Percentiles rank a stretch among this genome's conserved stretches.
These are phyloP conservation scores for Phoma sp. DNA, from an alignment of 2,329 filamentous ascomycete genomes.

Conservation along the genomic window DNA sequence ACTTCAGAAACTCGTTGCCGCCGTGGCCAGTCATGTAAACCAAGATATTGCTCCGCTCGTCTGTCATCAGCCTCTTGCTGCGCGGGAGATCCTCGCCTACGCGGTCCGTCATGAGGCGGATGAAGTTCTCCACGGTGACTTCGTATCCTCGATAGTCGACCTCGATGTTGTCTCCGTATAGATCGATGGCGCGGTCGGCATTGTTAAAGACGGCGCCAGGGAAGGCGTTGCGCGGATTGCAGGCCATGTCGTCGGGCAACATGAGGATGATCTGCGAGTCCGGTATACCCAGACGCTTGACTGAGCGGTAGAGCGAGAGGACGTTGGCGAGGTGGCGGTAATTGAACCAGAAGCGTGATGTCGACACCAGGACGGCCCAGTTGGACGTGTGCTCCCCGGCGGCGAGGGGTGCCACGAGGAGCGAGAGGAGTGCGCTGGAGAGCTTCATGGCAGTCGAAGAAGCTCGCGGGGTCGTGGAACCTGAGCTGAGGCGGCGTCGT, in stretches of 20 bases:
- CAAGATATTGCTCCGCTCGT: slow-evolving; percentile 94
- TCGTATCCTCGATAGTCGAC: slow-evolving; percentile 98
- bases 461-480: no score
- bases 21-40: slow-evolving; percentile 99
- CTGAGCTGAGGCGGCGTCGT: not conserved
- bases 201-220: slow-evolving; percentile 99
- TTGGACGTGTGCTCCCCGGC: slow-evolving; percentile 90
- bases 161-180: slow-evolving; percentile 99
- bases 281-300: slow-evolving; percentile 96
- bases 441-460: slow-evolving; percentile 31
- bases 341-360: slow-evolving; percentile 99
- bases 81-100: slow-evolving; percentile 93
- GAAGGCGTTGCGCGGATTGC: slow-evolving; percentile 97
- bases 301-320: slow-evolving; percentile 94
- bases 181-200: slow-evolving; percentile 90
- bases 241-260: slow-evolving; percentile 99
- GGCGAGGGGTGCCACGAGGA: slow-evolving; percentile 51
- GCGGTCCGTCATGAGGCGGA: slow-evolving; percentile 90
- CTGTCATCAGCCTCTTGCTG: slow-evolving; percentile 91
- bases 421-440: slow-evolving; percentile 32
- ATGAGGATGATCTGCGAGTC: slow-evolving; percentile 99
- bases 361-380: slow-evolving; percentile 98
- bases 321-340: slow-evolving; percentile 98
- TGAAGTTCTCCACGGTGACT: slow-evolving; percentile 99
- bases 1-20: slow-evolving; percentile 97